These are phyloP conservation scores for Citrus australasica DNA, from an alignment of 345 rosid genomes.

Conservation along the genomic window DNA sequence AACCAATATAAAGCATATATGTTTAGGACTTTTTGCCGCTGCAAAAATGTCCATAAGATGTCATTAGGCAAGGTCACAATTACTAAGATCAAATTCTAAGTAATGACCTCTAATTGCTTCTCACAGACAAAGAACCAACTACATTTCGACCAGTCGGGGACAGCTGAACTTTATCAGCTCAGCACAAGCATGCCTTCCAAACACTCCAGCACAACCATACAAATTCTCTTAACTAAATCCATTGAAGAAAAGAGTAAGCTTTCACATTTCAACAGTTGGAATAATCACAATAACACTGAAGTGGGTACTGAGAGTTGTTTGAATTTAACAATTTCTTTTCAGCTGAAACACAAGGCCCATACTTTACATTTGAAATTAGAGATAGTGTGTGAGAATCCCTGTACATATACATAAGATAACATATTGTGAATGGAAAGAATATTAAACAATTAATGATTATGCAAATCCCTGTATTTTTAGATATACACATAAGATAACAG, in stretches of 20 bases:
- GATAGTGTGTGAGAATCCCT: too few relatives aligned
- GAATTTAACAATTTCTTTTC: not conserved
- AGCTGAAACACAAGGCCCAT: too few relatives aligned
- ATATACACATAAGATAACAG: too few relatives aligned
- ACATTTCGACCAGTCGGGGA: too few relatives aligned
- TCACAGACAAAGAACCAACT: not conserved
- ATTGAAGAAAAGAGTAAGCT: not conserved
- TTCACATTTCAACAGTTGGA: not conserved
- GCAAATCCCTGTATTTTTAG: too few relatives aligned
- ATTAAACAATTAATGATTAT: too few relatives aligned
- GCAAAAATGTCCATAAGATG: not conserved
- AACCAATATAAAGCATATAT: not conserved
- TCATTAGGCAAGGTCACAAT: not conserved
- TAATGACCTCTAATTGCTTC: not conserved
- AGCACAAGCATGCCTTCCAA: not conserved
- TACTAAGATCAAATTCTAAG: not conserved
- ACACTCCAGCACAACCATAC: not conserved
- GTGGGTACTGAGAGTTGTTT: not conserved
- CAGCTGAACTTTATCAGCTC: not conserved
- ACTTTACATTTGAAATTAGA: too few relatives aligned
- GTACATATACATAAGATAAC: too few relatives aligned
- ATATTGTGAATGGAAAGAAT: too few relatives aligned
- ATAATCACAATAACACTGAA: not conserved
- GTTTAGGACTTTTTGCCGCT: not conserved
- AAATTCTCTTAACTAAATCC: not conserved